Conservation (phyloP, 345 rosid genomes). For the Salix arbutifolia region DNA sequence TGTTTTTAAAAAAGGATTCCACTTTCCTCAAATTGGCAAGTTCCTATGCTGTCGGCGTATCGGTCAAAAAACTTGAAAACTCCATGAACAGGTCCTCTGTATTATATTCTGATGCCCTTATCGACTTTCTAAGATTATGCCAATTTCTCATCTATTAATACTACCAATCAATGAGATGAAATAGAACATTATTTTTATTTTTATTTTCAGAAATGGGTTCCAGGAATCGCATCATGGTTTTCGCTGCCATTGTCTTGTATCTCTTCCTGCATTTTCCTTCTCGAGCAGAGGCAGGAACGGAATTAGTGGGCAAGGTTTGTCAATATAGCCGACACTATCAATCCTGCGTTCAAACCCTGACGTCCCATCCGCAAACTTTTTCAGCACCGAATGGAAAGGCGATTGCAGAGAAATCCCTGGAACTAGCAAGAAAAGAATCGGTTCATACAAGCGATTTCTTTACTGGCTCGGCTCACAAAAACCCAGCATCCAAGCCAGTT, state of each 20-base stretch:
- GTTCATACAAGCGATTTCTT: not conserved
- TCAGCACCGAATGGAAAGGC: not conserved
- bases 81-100: no score
- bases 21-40: no score
- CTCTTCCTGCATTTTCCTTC: not conserved
- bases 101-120: no score
- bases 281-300: not conserved
- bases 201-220: not conserved
- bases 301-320: not conserved
- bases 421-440: not conserved
- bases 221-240: not conserved
- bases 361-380: not conserved
- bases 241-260: not conserved
- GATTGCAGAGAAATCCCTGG: not conserved
- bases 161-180: not conserved
- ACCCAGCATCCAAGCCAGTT: not conserved
- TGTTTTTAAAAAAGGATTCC: no score
- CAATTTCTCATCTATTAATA: not conserved
- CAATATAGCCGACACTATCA: not conserved
- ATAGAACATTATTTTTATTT: not conserved
- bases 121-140: not conserved
- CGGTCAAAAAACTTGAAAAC: no score
- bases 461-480: not conserved
- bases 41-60: no score
- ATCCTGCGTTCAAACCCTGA: conserved; percentile 3